Conservation (phyloP, 495 filamentous ascomycete species). For the Melanomma pulvis-pyrius region DNA sequence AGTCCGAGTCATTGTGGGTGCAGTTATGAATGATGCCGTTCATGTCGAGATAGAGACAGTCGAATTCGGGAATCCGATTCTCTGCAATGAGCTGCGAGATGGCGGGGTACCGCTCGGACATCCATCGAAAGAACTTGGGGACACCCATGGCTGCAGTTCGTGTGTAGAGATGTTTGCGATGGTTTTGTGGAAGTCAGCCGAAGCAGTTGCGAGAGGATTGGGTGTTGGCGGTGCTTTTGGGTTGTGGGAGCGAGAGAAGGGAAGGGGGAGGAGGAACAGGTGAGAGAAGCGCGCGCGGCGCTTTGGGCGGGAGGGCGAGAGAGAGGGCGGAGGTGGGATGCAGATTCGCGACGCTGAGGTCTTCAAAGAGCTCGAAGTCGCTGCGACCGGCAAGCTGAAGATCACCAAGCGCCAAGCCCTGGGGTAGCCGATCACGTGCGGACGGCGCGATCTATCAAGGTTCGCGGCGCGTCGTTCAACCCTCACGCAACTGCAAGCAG, state of each 20-base stretch:
- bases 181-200: neutral
- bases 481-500: no score
- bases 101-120: conserved; percentile 97
- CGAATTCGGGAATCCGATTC: conserved; percentile 98
- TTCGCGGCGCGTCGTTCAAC: neutral
- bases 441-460: neutral
- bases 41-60: conserved; percentile 98
- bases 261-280: conserved; percentile 6
- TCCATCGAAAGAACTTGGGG: conserved; percentile 94
- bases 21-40: conserved; percentile 99
- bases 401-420: neutral
- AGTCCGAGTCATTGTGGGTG: conserved; percentile 92
- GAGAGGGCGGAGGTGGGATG: conserved; percentile 7
- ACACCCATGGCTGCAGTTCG: conserved; percentile 70
- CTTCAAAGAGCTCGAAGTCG: conserved; percentile 31
- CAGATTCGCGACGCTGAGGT: conserved; percentile 40
- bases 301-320: neutral
- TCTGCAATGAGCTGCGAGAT: conserved; percentile 99
- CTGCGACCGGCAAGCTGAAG: neutral
- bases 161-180: conserved; percentile 6
- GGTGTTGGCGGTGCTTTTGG: neutral
- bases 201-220: neutral
- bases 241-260: neutral
- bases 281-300: conserved; percentile 21
- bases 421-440: neutral